A percentile compares a stretch with the other conserved stretches of the same genome.
Conservation (phyloP, 2,329 filamentous ascomycete species). For the Ophiocordyceps polyrhachis-furcata region DNA sequence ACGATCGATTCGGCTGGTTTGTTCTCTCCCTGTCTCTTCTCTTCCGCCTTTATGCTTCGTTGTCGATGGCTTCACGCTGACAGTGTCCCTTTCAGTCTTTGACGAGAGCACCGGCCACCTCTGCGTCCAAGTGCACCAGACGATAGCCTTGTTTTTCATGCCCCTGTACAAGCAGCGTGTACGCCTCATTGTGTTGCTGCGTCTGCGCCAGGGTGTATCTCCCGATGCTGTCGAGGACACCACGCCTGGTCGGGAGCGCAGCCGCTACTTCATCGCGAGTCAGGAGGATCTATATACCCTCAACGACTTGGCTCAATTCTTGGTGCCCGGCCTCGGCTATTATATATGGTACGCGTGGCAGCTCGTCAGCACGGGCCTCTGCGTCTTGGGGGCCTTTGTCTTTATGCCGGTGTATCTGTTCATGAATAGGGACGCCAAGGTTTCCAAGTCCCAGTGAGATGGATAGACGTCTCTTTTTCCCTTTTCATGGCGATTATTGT, state of each 20-base stretch:
- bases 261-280: conserved; percentile 47
- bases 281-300: conserved; percentile 75
- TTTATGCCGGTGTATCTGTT: conserved; percentile 16
- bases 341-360: conserved; percentile 41
- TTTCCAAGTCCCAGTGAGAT: conserved; percentile 3
- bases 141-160: conserved; percentile 60
- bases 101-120: conserved; percentile 48
- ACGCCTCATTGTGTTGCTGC: conserved; percentile 47
- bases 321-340: conserved; percentile 39
- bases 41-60: not conserved
- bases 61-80: not conserved
- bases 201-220: conserved; percentile 30
- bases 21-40: not conserved
- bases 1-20: conserved; percentile 37
- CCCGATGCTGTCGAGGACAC: conserved; percentile 6
- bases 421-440: conserved; percentile 8
- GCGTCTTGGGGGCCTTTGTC: conserved; percentile 36
- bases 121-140: conserved; percentile 55
- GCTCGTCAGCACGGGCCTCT: conserved; percentile 43
- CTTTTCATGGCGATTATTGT: no score
- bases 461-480: no score
- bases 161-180: conserved; percentile 56
- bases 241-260: conserved; percentile 6
- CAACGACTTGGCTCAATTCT: conserved; percentile 56
- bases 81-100: conserved; percentile 31